These are phyloP conservation scores for Xylariaceae sp. DNA, from an alignment of 2,329 filamentous ascomycete genomes.

Conservation along the genomic window DNA sequence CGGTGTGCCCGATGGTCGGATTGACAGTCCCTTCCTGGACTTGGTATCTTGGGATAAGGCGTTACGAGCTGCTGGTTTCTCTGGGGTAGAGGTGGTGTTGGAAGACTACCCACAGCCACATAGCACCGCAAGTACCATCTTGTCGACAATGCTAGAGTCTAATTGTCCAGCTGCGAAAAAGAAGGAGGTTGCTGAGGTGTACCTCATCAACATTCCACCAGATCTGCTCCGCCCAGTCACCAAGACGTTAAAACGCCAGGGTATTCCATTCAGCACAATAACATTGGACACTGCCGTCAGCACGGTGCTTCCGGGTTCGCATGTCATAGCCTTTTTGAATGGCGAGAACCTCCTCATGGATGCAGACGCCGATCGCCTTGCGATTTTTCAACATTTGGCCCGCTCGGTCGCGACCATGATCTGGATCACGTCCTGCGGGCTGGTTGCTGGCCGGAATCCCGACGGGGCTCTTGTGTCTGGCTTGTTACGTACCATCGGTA, in stretches of 20 bases:
- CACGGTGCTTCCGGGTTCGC: too few species aligned
- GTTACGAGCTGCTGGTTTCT: constrained; percentile 33
- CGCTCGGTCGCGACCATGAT: constrained; percentile 22
- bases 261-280: too few species aligned
- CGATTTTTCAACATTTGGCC: constrained; percentile 28
- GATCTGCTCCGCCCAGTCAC: too few species aligned
- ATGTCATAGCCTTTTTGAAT: constrained; percentile 18
- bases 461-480: constrained; percentile 34
- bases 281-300: too few species aligned
- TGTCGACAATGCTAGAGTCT: constrained; percentile 20
- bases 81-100: constrained; percentile 32
- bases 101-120: constrained; percentile 30
- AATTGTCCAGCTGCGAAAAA: too few species aligned
- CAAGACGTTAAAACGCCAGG: too few species aligned
- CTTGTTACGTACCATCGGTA: constrained; percentile 34
- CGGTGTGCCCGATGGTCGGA: constrained; percentile 12
- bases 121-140: constrained; percentile 6
- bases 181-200: background rate
- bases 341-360: constrained; percentile 3
- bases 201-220: too few species aligned
- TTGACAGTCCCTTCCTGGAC: constrained; percentile 11
- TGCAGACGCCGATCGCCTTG: constrained; percentile 9
- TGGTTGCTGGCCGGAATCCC: constrained; percentile 33
- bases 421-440: constrained; percentile 30
- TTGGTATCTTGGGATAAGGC: constrained; percentile 30